Conservation (phyloP, 805 yeast species). For the Zygoascus ofunaensis region DNA sequence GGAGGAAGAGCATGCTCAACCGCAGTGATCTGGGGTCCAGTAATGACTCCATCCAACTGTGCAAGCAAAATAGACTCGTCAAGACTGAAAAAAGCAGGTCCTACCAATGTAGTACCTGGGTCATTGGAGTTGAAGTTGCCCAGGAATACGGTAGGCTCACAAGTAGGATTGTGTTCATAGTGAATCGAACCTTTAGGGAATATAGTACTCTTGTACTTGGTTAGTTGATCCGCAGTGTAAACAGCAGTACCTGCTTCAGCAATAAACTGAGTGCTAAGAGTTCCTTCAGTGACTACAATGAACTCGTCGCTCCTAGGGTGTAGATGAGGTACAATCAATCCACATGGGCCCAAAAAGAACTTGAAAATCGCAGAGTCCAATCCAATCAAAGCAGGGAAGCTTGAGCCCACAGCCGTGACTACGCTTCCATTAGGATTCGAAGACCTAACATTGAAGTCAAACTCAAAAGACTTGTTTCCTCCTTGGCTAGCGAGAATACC, state of each 20-base stretch:
- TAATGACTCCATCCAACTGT: slow-evolving; percentile 9
- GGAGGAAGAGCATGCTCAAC: slow-evolving; percentile 10
- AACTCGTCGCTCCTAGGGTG: slow-evolving; percentile 16
- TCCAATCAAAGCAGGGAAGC: slow-evolving; percentile 15
- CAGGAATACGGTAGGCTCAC: slow-evolving; percentile 11
- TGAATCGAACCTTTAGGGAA: slow-evolving; percentile 17
- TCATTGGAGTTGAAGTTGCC: slow-evolving; percentile 14
- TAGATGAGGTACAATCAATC: slow-evolving; percentile 14
- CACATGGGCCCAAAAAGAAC: slow-evolving; percentile 15
- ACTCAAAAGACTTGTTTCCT: slow-evolving; percentile 14
- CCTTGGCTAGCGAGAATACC: slow-evolving; percentile 8
- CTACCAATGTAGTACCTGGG: slow-evolving; percentile 14
- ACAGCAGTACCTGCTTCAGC: slow-evolving; percentile 14
- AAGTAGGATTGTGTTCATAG: slow-evolving; percentile 16
- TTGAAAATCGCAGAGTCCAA: slow-evolving; percentile 10
- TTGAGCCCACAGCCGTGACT: slow-evolving; percentile 8
- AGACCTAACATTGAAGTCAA: slow-evolving; percentile 13
- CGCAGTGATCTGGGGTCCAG: slow-evolving; percentile 8
- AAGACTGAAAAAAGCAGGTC: slow-evolving; percentile 14
- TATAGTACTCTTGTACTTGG: slow-evolving; percentile 10
- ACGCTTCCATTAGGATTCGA: slow-evolving; percentile 7
- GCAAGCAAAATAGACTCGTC: slow-evolving; percentile 10
- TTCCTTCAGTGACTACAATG: slow-evolving; percentile 14
- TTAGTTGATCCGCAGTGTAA: slow-evolving; percentile 7
- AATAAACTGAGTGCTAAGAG: slow-evolving; percentile 12